phyloP scores from a whole-genome alignment of 768 basidiomycete species.

The Kwoniella sp. region DNA sequence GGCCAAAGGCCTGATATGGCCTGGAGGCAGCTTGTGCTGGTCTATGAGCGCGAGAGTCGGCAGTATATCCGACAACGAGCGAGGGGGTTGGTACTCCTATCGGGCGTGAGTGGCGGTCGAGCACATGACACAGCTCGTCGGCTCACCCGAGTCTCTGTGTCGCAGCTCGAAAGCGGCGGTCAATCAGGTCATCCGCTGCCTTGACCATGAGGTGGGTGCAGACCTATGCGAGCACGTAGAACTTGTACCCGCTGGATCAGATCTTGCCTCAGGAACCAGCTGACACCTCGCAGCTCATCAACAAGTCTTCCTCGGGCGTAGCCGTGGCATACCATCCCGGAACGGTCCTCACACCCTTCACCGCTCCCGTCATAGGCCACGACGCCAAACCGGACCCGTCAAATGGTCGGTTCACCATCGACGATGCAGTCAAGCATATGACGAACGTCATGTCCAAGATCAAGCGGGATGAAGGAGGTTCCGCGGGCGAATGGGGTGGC shows the following conservation, averaged over 20 bases:
- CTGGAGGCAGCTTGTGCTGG: slow-evolving; percentile 44
- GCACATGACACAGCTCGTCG: neutral
- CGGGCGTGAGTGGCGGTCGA: slow-evolving; percentile 35
- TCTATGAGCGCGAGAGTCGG: slow-evolving; percentile 52
- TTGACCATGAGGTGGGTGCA: slow-evolving; percentile 51
- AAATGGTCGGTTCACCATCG: slow-evolving; percentile 48
- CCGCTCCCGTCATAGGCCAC: slow-evolving; percentile 41
- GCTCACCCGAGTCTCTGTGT: too few relatives aligned
- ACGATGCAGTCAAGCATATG: slow-evolving; percentile 45
- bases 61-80: slow-evolving; percentile 51
- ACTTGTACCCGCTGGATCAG: neutral
- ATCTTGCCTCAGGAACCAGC: neutral
- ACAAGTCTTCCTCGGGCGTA: slow-evolving; percentile 49
- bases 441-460: slow-evolving; percentile 32
- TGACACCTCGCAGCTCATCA: slow-evolving; percentile 26
- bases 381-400: slow-evolving; percentile 39
- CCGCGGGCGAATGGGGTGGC: slow-evolving; percentile 30
- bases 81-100: slow-evolving; percentile 50
- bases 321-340: slow-evolving; percentile 49
- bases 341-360: slow-evolving; percentile 47
- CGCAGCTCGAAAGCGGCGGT: slow-evolving; percentile 52
- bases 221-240: neutral
- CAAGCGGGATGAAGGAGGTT: slow-evolving; percentile 11
- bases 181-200: slow-evolving; percentile 51
- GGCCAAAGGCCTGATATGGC: slow-evolving; percentile 42